A percentile compares a stretch with the other conserved stretches of the same genome.
Evolutionary conservation across 352 stramenopile species (phyloP).

Genomic region (Phytopythium ostracodes): DNA sequence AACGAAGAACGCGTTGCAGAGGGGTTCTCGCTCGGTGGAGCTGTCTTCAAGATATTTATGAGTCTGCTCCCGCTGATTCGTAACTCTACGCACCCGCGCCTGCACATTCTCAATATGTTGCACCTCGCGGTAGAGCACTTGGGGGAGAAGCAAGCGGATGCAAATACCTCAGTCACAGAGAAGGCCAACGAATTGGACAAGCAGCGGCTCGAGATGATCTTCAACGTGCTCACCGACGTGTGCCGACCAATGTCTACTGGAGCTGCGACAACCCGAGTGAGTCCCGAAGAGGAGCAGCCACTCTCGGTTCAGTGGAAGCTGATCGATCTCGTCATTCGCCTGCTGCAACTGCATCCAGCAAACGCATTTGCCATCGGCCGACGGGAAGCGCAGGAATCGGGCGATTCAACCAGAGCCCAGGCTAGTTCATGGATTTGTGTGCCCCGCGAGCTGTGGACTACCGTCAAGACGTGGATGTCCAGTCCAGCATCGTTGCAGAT

Average conservation of each 20-base stretch:
- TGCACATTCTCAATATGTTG: constrained; percentile 62
- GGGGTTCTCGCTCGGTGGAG: constrained; percentile 39
- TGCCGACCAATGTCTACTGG: constrained; percentile 16
- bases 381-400: neutral
- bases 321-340: constrained; percentile 34
- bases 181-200: constrained; percentile 28
- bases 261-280: constrained; percentile 3
- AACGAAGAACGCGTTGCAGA: neutral
- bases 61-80: constrained; percentile 47
- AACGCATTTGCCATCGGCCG: neutral
- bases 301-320: constrained; percentile 27
- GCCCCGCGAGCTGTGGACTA: constrained; percentile 31
- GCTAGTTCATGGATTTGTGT: constrained; percentile 16
- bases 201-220: constrained; percentile 32
- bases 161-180: neutral
- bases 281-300: constrained; percentile 6
- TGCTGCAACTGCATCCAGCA: constrained; percentile 32
- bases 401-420: no score
- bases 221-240: constrained; percentile 31
- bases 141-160: constrained; percentile 16
- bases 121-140: constrained; percentile 27
- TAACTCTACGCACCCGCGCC: constrained; percentile 34
- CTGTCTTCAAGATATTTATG: constrained; percentile 36
- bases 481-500: constrained; percentile 19
- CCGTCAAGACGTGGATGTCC: constrained; percentile 31